These are phyloP conservation scores for Neurospora tetraspora DNA, from an alignment of 495 filamentous ascomycete species.

Conservation along the genomic window DNA sequence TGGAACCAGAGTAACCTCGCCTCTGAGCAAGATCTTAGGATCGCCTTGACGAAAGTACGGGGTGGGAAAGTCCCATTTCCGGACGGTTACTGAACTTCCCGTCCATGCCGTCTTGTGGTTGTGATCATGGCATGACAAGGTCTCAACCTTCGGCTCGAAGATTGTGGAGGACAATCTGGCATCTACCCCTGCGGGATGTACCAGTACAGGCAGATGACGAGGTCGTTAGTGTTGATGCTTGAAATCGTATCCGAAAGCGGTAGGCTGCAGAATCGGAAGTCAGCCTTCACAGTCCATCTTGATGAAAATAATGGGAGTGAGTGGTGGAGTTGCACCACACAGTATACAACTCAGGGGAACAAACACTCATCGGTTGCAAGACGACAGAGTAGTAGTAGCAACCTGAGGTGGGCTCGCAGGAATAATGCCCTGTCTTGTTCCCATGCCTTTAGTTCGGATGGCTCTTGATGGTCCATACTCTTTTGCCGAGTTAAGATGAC, in stretches of 20 bases:
- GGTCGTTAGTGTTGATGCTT: not conserved
- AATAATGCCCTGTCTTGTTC: not conserved
- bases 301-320: not conserved
- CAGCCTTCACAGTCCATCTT: not conserved
- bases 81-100: not conserved
- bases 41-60: not conserved
- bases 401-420: not conserved
- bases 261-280: not conserved
- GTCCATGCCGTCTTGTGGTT: not conserved
- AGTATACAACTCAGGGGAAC: not conserved
- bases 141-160: not conserved
- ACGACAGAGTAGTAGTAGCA: not conserved
- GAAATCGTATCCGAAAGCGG: not conserved
- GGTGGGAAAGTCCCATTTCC: not conserved
- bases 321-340: not conserved
- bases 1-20: not conserved
- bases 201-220: not conserved
- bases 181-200: not conserved
- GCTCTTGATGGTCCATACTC: not conserved
- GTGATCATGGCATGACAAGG: not conserved
- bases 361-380: not conserved
- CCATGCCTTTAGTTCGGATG: not conserved
- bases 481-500: not conserved
- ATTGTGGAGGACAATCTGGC: not conserved
- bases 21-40: not conserved